Percentiles rank a stretch among this genome's conserved stretches.
Evolutionary conservation across 768 basidiomycete genomes (phyloP).

Genomic region (Mrakia hoshinonis): DNA sequence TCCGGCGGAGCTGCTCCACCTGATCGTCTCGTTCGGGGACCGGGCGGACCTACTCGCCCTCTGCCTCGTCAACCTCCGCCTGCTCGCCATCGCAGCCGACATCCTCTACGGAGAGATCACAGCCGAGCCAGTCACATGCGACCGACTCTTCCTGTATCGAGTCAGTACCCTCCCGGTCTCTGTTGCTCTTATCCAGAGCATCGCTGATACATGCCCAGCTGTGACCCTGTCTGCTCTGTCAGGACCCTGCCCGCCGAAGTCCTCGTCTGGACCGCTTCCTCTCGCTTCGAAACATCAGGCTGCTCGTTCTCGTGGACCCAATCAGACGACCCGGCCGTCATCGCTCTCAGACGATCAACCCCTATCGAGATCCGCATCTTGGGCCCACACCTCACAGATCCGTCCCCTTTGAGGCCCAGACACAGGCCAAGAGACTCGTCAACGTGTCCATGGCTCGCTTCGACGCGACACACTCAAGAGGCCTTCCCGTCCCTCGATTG

Average conservation of each 20-base stretch:
- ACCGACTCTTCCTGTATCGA: background rate
- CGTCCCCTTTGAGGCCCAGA: background rate
- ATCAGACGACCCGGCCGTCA: background rate
- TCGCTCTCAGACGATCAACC: background rate
- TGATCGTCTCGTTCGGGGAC: background rate
- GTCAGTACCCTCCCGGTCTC: background rate
- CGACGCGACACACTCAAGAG: background rate
- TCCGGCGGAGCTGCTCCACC: background rate
- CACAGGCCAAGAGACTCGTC: background rate
- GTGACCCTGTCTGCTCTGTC: background rate
- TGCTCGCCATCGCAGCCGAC: background rate
- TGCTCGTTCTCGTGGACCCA: background rate
- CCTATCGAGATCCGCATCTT: too few relatives aligned
- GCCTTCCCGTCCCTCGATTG: background rate
- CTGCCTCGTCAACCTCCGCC: background rate
- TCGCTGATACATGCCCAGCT: background rate
- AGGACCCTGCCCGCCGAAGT: background rate
- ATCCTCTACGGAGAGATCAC: background rate
- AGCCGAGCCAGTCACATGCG: background rate
- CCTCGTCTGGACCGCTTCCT: background rate
- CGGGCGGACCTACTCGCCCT: background rate
- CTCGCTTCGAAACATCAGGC: background rate
- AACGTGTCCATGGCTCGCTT: background rate
- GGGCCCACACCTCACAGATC: background rate
- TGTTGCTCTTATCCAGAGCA: background rate